These are phyloP conservation scores for Leccinellum albellum DNA, from an alignment of 768 basidiomycete genomes.

Conservation along the genomic window DNA sequence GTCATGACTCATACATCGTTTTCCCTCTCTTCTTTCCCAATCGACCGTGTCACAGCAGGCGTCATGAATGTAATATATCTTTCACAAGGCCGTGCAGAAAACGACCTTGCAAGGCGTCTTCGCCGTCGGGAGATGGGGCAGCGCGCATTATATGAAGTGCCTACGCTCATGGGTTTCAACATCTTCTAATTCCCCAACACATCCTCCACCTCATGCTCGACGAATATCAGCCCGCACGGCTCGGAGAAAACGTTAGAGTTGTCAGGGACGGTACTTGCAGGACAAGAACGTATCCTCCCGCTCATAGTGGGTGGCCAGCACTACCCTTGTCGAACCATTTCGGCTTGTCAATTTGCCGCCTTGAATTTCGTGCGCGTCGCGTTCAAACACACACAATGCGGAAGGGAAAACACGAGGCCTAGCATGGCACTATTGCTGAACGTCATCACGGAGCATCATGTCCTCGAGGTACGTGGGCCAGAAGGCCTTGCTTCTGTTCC, in stretches of 20 bases:
- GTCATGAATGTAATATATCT: neutral
- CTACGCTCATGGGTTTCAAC: neutral
- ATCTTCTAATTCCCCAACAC: neutral
- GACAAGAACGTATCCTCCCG: constrained; percentile 42
- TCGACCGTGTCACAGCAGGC: too few species aligned
- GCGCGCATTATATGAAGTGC: constrained; percentile 16
- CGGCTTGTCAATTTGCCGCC: constrained; percentile 60
- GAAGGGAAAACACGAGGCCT: neutral
- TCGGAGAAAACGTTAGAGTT: constrained; percentile 8
- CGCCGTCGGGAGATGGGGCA: constrained; percentile 3
- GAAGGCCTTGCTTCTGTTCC: neutral
- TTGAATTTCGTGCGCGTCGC: constrained; percentile 56
- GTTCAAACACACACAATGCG: constrained; percentile 26
- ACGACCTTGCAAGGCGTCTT: neutral
- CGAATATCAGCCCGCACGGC: constrained; percentile 9
- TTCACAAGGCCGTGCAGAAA: constrained; percentile 10
- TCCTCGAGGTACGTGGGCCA: constrained; percentile 21
- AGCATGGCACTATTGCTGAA: constrained; percentile 11
- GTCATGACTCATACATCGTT: constrained; percentile 17
- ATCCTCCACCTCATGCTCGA: constrained; percentile 7
- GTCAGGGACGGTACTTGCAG: constrained; percentile 26
- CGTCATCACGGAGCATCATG: constrained; percentile 10
- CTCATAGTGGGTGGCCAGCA: constrained; percentile 42
- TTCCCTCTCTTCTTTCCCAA: too few species aligned
- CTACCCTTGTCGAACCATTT: constrained; percentile 35